Evolutionary conservation across 148 eudicot genomes (phyloP).

Genomic region (Fagopyrum esculentum): DNA sequence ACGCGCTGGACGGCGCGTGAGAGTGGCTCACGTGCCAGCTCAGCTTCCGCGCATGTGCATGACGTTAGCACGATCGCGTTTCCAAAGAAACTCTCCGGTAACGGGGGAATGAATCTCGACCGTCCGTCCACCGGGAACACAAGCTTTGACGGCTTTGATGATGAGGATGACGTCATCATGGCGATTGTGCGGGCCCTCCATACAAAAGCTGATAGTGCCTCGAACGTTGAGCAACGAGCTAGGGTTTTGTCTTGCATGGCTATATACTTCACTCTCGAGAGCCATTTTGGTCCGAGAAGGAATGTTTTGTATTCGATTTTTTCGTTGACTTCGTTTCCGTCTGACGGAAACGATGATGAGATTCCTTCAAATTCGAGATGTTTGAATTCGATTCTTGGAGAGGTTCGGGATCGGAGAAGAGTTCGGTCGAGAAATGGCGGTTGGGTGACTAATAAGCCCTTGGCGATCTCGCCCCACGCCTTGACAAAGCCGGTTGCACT

Average conservation of each 20-base stretch:
- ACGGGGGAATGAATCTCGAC: conserved; percentile 28
- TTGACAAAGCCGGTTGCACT: conserved; percentile 45
- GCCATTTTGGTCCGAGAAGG: conserved; percentile 23
- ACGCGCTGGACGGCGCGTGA: conserved; percentile 28
- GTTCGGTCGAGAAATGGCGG: conserved; percentile 39
- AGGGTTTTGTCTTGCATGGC: conserved; percentile 32
- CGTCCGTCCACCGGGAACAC: conserved; percentile 55
- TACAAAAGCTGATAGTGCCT: conserved; percentile 43
- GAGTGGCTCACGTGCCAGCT: conserved; percentile 25
- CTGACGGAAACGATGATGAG: conserved; percentile 1
- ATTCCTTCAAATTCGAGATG: conserved; percentile 38
- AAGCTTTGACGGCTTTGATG: conserved; percentile 28
- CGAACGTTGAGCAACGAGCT: conserved; percentile 36
- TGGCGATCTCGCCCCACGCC: conserved; percentile 50
- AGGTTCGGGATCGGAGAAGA: conserved; percentile 31
- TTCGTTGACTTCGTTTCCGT: conserved; percentile 7
- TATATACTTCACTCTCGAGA: conserved; percentile 29
- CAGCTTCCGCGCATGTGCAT: conserved; percentile 30
- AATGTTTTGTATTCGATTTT: conserved; percentile 30
- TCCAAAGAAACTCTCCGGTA: conserved; percentile 46
- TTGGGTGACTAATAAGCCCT: conserved; percentile 30
- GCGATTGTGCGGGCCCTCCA: conserved; percentile 48
- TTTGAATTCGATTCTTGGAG: conserved; percentile 34
- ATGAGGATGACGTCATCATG: not conserved
- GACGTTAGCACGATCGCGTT: conserved; percentile 41